Evolutionary conservation across 495 filamentous ascomycete species (phyloP).

Genomic region (Aspergillus leporis): DNA sequence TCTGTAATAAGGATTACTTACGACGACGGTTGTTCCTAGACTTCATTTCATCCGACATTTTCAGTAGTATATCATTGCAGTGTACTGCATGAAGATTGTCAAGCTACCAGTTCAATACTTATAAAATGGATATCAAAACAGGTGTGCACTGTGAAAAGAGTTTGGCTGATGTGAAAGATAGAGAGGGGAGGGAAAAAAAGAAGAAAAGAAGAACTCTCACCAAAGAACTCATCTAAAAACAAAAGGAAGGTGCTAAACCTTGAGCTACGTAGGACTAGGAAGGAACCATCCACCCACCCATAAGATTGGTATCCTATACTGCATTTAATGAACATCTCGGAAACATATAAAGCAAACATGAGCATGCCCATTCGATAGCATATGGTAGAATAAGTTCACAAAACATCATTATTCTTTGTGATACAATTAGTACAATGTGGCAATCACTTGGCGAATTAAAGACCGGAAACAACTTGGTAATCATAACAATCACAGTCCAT

Average conservation of each 20-base stretch:
- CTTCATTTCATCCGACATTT: conserved; percentile 14
- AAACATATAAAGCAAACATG: not conserved
- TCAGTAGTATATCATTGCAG: not conserved
- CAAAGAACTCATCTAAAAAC: not conserved
- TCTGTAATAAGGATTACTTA: conserved; percentile 2
- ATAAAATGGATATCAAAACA: not conserved
- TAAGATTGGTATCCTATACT: no score
- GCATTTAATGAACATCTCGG: no score
- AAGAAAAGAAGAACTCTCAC: no score
- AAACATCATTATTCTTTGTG: no score
- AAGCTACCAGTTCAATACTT: not conserved
- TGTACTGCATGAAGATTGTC: not conserved
- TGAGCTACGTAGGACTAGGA: not conserved
- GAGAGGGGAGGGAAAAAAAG: no score
- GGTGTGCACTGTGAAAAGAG: not conserved
- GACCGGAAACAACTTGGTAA: not conserved
- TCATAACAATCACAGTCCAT: not conserved
- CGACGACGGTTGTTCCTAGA: conserved; percentile 11
- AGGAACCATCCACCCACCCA: not conserved
- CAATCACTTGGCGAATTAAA: not conserved
- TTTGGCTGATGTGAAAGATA: not conserved
- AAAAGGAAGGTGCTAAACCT: not conserved
- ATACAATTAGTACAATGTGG: not conserved
- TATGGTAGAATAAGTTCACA: no score
- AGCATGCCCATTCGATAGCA: not conserved